Evolutionary conservation across 768 basidiomycete genomes (phyloP).

Genomic region (Coprinopsis marcescibilis): DNA sequence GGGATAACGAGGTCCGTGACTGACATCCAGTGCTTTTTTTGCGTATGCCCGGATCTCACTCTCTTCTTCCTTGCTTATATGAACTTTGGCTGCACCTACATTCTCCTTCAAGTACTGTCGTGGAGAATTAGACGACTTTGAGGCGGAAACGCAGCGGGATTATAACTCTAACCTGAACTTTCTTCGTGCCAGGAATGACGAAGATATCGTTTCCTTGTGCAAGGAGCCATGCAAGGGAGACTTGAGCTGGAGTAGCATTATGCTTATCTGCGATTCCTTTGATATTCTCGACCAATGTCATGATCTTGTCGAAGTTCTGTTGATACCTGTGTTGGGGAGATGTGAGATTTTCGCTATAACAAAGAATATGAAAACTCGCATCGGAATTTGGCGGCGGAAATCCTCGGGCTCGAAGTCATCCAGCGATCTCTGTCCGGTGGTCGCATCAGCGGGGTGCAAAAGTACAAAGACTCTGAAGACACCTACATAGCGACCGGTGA

Average conservation of each 20-base stretch:
- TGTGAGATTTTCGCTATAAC: constrained; percentile 13
- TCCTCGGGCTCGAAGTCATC: constrained; percentile 36
- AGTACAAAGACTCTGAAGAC: no score
- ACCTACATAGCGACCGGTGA: constrained; percentile 32
- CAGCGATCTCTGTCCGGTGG: constrained; percentile 33
- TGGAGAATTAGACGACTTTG: neutral
- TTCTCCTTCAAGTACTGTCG: constrained; percentile 40
- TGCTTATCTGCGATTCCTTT: constrained; percentile 32
- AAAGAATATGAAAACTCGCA: constrained; percentile 18
- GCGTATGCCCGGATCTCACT: constrained; percentile 30
- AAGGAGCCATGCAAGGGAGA: constrained; percentile 46
- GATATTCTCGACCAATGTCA: constrained; percentile 36
- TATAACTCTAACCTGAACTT: constrained; percentile 24
- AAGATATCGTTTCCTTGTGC: constrained; percentile 42
- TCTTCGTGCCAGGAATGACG: constrained; percentile 44
- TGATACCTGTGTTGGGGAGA: constrained; percentile 14
- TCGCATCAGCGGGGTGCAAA: no score
- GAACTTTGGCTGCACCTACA: constrained; percentile 26
- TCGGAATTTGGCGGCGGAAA: constrained; percentile 30
- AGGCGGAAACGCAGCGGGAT: neutral
- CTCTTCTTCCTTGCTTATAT: constrained; percentile 32
- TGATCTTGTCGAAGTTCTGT: constrained; percentile 43
- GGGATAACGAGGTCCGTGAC: constrained; percentile 29
- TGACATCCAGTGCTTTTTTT: constrained; percentile 25
- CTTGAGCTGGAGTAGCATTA: constrained; percentile 38